These are phyloP conservation scores for Obelidium mucronatum DNA, from an alignment of 192 early-diverging fungal species.

Conservation along the genomic window DNA sequence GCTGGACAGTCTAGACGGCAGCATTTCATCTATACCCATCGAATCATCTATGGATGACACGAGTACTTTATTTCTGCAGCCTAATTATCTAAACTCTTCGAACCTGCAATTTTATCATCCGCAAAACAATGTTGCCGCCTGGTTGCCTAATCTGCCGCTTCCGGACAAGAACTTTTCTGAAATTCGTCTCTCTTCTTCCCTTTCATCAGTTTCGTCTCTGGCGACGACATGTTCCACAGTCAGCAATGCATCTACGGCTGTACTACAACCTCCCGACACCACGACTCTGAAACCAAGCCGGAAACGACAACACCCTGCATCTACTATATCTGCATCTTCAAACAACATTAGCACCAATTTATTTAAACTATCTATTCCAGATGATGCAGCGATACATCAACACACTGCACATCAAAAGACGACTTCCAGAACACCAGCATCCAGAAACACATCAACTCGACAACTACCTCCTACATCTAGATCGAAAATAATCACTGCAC, in stretches of 20 bases:
- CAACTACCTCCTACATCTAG: not conserved
- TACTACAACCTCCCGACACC: not conserved
- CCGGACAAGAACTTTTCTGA: slow-evolving; percentile 7
- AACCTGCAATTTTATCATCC: not conserved
- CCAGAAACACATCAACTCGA: slow-evolving; percentile 1
- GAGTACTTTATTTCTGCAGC: not conserved
- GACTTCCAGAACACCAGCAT: not conserved
- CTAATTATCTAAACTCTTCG: not conserved
- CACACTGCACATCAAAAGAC: too few species aligned
- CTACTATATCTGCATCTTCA: too few species aligned
- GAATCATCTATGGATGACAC: not conserved
- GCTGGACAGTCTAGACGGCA: slow-evolving; percentile 27
- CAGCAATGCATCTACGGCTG: slow-evolving; percentile 13
- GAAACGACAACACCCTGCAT: slow-evolving; percentile 10
- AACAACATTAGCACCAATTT: too few species aligned
- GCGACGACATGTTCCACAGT: slow-evolving; percentile 17
- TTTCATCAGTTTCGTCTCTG: slow-evolving; percentile 26
- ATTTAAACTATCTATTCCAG: too few species aligned
- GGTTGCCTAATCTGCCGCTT: slow-evolving; percentile 20
- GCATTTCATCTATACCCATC: not conserved
- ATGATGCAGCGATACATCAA: too few species aligned
- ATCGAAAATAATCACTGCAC: not conserved
- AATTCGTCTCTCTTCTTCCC: slow-evolving; percentile 8
- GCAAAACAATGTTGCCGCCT: slow-evolving; percentile 2
- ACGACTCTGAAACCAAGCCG: not conserved